Base-by-base conservation (phyloP, 345 rosid species). In the Lepidium aucheri region DNA sequence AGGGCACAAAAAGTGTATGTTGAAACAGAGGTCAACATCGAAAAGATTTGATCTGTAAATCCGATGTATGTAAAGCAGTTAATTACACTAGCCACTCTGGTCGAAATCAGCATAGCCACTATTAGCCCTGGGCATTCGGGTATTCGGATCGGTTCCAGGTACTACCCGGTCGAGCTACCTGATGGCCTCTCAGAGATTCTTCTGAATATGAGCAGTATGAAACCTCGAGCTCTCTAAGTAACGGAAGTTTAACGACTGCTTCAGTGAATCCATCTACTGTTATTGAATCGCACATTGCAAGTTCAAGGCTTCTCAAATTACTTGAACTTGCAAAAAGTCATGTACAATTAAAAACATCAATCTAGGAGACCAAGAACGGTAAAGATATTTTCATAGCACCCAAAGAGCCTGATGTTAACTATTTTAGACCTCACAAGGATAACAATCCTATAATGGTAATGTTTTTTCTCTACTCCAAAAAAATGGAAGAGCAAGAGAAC, bases 181-280 rank as follows among this genome's bases (percentile, higher is more conserved):
- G n/a, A n/a, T n/a, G n/a, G n/a, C n/a, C 59, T 64, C 11, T 63
- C 38, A 72, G 18, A 53, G 3, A 8, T 39, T 55, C 59, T 26
- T 12, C 50, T 17, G 63, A 22, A 4, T 26, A 20, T 14, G 6
- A 18, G 39, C 46, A 77, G 56, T 45, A 60, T 11, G 82, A 74
- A 62, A 84, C 34, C 4, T 84, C 87, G n/a, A 89, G 83, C 22
- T 78, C 87, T 75, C 86, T 87, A 6, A 89, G 79, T 41, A 75
- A 69, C 9, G 83, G 82, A 60, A 83, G 67, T 35, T 76, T 82
- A 39, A 50, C 17, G 47, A 77, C 80, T 26, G 80, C 80, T 65
- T 63, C 68, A 8, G 34, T 22, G 39, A 84, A 47, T 50, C 81
- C 89, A n/a, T 64, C 56, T 33, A 75, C 76, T 8, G 85, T 56